Percentiles rank a stretch among this genome's conserved stretches.
These are phyloP conservation scores for Globomyces sp. DNA, from an alignment of 371 early-diverging fungal genomes.

Conservation along the genomic window DNA sequence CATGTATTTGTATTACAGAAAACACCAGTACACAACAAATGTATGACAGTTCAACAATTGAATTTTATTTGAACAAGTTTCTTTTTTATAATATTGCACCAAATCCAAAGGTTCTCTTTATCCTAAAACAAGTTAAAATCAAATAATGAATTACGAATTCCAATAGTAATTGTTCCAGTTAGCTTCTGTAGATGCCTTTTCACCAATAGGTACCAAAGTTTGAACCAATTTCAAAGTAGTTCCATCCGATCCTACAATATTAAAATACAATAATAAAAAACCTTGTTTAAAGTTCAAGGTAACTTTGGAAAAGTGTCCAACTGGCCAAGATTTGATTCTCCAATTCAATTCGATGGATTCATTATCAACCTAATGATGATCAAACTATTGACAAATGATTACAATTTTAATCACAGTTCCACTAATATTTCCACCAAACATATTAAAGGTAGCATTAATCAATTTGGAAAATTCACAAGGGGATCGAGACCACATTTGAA, in stretches of 20 bases:
- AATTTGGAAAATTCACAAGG: conserved; percentile 45
- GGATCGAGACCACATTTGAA: conserved; percentile 76
- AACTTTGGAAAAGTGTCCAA: conserved; percentile 81
- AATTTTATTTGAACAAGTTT: too few species aligned
- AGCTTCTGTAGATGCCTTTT: conserved; percentile 74
- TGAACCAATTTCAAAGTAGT: conserved; percentile 76
- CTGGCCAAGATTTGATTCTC: conserved; percentile 84
- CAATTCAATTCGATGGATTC: conserved; percentile 83
- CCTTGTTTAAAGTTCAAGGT: conserved; percentile 70
- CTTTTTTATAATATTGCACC: background rate
- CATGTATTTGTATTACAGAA: too few species aligned
- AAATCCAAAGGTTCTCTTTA: conserved; percentile 6
- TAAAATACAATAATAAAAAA: background rate
- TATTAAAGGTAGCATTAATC: conserved; percentile 62
- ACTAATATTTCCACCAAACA: conserved; percentile 87
- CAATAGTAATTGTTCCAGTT: conserved; percentile 95
- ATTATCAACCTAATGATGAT: conserved; percentile 27
- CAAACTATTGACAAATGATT: conserved; percentile 5
- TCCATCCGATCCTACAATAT: conserved; percentile 41
- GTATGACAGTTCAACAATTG: too few species aligned
- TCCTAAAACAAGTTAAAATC: too few species aligned
- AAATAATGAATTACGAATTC: conserved; percentile 49
- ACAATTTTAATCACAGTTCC: conserved; percentile 75
- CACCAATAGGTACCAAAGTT: conserved; percentile 84
- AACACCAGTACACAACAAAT: too few species aligned